Evolutionary conservation across 108 stramenopile species (phyloP).

Genomic region (Fistulifera solaris): DNA sequence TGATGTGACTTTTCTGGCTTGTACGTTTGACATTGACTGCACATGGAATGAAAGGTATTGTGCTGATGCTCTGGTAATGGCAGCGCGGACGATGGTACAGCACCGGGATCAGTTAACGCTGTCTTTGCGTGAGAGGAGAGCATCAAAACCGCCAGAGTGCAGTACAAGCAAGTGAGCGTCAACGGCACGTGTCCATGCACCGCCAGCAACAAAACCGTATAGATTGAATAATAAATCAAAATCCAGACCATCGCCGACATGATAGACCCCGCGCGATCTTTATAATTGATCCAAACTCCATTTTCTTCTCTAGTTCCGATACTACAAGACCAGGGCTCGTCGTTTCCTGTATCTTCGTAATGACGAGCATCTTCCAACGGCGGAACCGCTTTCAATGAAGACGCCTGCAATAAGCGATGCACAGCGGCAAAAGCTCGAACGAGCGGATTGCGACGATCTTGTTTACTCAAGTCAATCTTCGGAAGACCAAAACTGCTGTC

Average conservation of each 20-base stretch:
- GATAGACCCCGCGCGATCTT: slow-evolving; percentile 61
- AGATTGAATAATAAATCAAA: slow-evolving; percentile 45
- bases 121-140: slow-evolving; percentile 73
- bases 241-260: slow-evolving; percentile 61
- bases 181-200: slow-evolving; percentile 45
- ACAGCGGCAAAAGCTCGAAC: no score
- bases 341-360: slow-evolving; percentile 55
- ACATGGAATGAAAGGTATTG: slow-evolving; percentile 51
- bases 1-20: slow-evolving; percentile 91
- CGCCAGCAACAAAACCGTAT: slow-evolving; percentile 55
- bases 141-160: slow-evolving; percentile 40
- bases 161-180: slow-evolving; percentile 41
- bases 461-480: no score
- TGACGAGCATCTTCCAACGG: slow-evolving; percentile 15
- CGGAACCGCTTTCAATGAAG: neutral
- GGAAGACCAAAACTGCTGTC: no score
- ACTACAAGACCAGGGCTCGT: slow-evolving; percentile 35
- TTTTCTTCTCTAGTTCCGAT: slow-evolving; percentile 54
- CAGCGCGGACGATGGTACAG: slow-evolving; percentile 69
- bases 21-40: slow-evolving; percentile 81
- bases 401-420: no score
- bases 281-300: slow-evolving; percentile 67
- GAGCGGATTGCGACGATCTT: no score
- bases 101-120: slow-evolving; percentile 83
- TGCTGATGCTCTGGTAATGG: slow-evolving; percentile 48